These are phyloP conservation scores for Amylocarpus encephaloides DNA, from an alignment of 2,329 filamentous ascomycete genomes.

Conservation along the genomic window DNA sequence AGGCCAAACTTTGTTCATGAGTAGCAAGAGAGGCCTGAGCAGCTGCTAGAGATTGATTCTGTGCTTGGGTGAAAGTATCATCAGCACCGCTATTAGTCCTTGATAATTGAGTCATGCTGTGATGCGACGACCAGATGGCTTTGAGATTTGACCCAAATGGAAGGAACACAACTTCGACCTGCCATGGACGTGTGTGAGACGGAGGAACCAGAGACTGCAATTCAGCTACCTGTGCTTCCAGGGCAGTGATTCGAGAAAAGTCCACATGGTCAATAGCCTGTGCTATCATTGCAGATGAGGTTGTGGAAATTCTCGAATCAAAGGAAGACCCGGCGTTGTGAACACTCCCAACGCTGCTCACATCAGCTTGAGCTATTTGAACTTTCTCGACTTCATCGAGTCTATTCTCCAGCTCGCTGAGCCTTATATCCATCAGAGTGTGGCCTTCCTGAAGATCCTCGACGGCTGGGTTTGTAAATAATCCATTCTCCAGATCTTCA, in stretches of 20 bases:
- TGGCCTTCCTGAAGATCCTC: conserved; percentile 65
- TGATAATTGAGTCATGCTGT: conserved; percentile 31
- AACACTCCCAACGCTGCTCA: conserved; percentile 21
- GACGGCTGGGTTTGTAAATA: conserved; percentile 58
- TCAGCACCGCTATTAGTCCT: conserved; percentile 34
- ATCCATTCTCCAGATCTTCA: conserved; percentile 62
- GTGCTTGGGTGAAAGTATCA: conserved; percentile 42
- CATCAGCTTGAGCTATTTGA: conserved; percentile 38
- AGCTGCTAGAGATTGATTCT: conserved; percentile 23
- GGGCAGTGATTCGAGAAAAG: conserved; percentile 38
- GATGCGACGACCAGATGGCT: conserved; percentile 46
- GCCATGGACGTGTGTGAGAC: conserved; percentile 59
- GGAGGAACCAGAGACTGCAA: conserved; percentile 39
- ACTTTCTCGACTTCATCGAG: conserved; percentile 54
- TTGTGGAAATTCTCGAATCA: conserved; percentile 30
- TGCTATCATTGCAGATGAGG: conserved; percentile 33
- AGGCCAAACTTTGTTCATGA: conserved; percentile 22
- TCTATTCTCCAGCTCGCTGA: conserved; percentile 62
- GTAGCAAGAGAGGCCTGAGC: conserved; percentile 24
- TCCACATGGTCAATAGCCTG: conserved; percentile 33
- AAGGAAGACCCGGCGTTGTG: conserved; percentile 26
- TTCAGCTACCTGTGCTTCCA: conserved; percentile 36
- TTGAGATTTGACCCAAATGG: conserved; percentile 56
- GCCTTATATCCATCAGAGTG: conserved; percentile 58
- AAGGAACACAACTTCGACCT: conserved; percentile 69